phyloP scores from a whole-genome alignment of 225 moss, liverwort and hornwort genomes.

The Bryoerythrophyllum caledonicum region DNA sequence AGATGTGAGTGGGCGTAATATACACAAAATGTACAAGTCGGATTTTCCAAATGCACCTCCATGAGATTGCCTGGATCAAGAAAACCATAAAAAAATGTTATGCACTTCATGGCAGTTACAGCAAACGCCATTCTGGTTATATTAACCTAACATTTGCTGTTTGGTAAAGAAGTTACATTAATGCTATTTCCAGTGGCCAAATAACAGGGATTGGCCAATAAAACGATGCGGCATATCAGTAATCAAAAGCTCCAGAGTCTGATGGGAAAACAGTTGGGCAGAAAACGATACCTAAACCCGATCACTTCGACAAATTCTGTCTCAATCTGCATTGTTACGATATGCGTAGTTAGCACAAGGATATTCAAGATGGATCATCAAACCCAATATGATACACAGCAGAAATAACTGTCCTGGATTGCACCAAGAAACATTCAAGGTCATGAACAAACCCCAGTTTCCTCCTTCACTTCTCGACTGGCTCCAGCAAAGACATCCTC shows the following conservation, averaged over 20 bases:
- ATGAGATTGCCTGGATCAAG: slow-evolving; percentile 48
- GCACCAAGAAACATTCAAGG: slow-evolving; percentile 6
- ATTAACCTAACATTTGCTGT: no score
- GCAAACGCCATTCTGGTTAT: neutral
- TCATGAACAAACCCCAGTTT: slow-evolving; percentile 41
- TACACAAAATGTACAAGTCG: slow-evolving; percentile 52
- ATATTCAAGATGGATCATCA: neutral
- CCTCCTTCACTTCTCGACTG: slow-evolving; percentile 51
- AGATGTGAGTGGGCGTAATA: slow-evolving; percentile 39
- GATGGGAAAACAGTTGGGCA: neutral
- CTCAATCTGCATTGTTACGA: slow-evolving; percentile 43
- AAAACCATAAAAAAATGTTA: neutral
- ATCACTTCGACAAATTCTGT: slow-evolving; percentile 54
- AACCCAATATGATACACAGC: neutral
- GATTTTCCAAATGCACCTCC: slow-evolving; percentile 46
- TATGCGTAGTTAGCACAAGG: slow-evolving; percentile 9
- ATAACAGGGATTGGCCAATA: no score
- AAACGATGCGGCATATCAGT: no score
- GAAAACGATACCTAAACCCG: slow-evolving; percentile 37
- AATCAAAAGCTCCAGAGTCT: neutral
- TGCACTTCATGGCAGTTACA: neutral
- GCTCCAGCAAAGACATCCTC: slow-evolving; percentile 42
- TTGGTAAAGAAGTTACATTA: no score
- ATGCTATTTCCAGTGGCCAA: no score
- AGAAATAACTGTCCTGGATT: neutral